phyloP scores from a whole-genome alignment of 192 early-diverging fungal species.

The Entomortierella lignicola region DNA sequence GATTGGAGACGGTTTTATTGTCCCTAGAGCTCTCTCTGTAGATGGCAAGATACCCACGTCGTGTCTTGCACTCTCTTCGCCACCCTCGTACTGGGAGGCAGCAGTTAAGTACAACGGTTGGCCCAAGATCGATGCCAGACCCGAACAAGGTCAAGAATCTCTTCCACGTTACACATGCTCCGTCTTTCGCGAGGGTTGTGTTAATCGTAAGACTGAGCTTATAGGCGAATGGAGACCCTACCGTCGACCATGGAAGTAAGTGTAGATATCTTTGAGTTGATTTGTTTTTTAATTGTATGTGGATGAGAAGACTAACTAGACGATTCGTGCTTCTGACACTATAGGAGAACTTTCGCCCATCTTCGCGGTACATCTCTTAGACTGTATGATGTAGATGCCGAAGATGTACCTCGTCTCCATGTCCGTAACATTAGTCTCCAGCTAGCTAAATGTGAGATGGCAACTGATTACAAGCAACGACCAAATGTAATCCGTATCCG shows the following conservation, averaged over 20 bases:
- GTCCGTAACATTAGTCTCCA: slow-evolving; percentile 54
- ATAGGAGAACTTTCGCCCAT: slow-evolving; percentile 56
- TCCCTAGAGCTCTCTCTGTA: background rate
- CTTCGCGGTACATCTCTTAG: slow-evolving; percentile 57
- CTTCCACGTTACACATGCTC: slow-evolving; percentile 62
- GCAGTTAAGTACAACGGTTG: slow-evolving; percentile 46
- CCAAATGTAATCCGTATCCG: slow-evolving; percentile 59
- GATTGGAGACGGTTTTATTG: background rate
- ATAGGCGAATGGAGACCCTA: slow-evolving; percentile 47
- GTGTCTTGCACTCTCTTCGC: slow-evolving; percentile 27
- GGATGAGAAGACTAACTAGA: no score
- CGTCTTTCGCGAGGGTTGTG: slow-evolving; percentile 56
- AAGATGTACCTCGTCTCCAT: slow-evolving; percentile 38
- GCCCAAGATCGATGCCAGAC: slow-evolving; percentile 34
- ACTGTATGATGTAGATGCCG: slow-evolving; percentile 52
- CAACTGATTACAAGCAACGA: slow-evolving; percentile 58
- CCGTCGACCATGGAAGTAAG: slow-evolving; percentile 62
- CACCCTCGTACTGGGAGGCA: slow-evolving; percentile 51
- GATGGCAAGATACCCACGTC: slow-evolving; percentile 37
- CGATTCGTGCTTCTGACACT: background rate
- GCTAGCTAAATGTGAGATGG: slow-evolving; percentile 49
- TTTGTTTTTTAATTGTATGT: background rate
- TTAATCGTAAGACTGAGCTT: slow-evolving; percentile 58
- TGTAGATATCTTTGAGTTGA: background rate
- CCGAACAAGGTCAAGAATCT: slow-evolving; percentile 59